Percentiles rank a stretch among this genome's conserved stretches.
These are phyloP conservation scores for Ilyonectria robusta DNA, from an alignment of 2,329 filamentous ascomycete species.

Conservation along the genomic window DNA sequence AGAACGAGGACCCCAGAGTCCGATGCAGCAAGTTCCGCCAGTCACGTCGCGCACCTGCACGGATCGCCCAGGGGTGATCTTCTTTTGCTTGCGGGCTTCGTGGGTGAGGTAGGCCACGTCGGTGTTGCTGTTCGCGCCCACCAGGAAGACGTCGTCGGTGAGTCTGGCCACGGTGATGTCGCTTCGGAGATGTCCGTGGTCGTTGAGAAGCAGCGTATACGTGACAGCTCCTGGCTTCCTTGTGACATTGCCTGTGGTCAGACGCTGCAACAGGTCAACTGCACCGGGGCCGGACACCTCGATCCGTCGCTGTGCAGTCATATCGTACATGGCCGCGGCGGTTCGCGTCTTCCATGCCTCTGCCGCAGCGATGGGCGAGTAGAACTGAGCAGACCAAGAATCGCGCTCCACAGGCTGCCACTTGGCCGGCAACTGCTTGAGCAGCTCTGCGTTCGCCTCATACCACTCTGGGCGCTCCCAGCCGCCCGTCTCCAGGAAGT, in stretches of 20 bases:
- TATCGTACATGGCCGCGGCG: conserved; percentile 73
- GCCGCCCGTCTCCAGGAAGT: conserved; percentile 70
- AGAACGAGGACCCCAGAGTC: conserved; percentile 73
- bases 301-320: conserved; percentile 72
- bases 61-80: conserved; percentile 56
- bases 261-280: conserved; percentile 65
- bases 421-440: conserved; percentile 64
- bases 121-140: conserved; percentile 69
- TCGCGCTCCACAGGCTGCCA: conserved; percentile 71
- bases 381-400: conserved; percentile 69
- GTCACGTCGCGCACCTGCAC: conserved; percentile 72
- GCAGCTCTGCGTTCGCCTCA: conserved; percentile 66
- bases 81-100: conserved; percentile 65
- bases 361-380: conserved; percentile 71
- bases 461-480: conserved; percentile 78
- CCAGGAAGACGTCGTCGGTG: conserved; percentile 64
- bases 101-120: conserved; percentile 68
- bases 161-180: conserved; percentile 71
- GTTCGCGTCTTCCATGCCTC: conserved; percentile 77
- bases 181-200: conserved; percentile 66
- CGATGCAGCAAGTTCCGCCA: conserved; percentile 71
- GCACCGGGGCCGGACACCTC: conserved; percentile 72
- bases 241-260: conserved; percentile 66
- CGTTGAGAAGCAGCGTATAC: conserved; percentile 70
- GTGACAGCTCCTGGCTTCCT: conserved; percentile 64